These are phyloP conservation scores for Lotmaria passim DNA, from an alignment of 208 protist genomes.

Conservation along the genomic window DNA sequence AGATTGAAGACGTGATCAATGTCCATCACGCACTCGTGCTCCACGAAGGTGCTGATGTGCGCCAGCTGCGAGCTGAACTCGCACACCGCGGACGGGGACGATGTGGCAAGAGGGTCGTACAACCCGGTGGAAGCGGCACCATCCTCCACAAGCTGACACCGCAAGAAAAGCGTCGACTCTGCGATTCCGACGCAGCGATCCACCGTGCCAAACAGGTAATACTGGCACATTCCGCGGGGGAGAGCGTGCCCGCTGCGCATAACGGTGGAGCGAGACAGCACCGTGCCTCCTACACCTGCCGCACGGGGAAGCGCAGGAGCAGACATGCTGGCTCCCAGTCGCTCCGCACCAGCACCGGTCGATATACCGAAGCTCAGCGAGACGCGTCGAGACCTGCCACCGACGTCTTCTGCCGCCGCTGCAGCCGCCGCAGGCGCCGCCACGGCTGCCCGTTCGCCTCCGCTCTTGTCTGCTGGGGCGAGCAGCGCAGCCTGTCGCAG, in stretches of 20 bases:
- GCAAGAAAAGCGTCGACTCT: slow-evolving; percentile 55
- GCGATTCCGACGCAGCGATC: slow-evolving; percentile 56
- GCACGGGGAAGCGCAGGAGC: slow-evolving; percentile 2
- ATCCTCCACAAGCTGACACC: slow-evolving; percentile 54
- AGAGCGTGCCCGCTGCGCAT: slow-evolving; percentile 12
- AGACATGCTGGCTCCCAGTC: not conserved
- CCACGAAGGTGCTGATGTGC: slow-evolving; percentile 42
- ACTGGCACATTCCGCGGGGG: slow-evolving; percentile 23
- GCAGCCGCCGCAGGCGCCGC: not conserved
- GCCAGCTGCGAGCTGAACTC: slow-evolving; percentile 70
- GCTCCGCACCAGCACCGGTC: not conserved
- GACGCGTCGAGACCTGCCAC: not conserved
- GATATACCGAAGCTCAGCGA: not conserved
- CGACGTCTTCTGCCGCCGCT: not conserved
- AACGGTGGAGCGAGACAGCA: slow-evolving; percentile 11
- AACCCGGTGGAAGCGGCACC: not conserved
- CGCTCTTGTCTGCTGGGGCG: slow-evolving; percentile 7
- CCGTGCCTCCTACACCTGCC: not conserved
- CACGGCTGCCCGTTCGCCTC: not conserved
- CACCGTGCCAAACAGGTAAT: slow-evolving; percentile 61
- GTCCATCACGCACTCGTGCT: slow-evolving; percentile 50
- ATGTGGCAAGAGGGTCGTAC: slow-evolving; percentile 9
- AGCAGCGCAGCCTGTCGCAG: slow-evolving; percentile 36
- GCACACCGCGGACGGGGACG: slow-evolving; percentile 9
- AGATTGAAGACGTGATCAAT: slow-evolving; percentile 73